phyloP scores from a whole-genome alignment of 1,284 basidiomycete species.

The Pterula multifida region DNA sequence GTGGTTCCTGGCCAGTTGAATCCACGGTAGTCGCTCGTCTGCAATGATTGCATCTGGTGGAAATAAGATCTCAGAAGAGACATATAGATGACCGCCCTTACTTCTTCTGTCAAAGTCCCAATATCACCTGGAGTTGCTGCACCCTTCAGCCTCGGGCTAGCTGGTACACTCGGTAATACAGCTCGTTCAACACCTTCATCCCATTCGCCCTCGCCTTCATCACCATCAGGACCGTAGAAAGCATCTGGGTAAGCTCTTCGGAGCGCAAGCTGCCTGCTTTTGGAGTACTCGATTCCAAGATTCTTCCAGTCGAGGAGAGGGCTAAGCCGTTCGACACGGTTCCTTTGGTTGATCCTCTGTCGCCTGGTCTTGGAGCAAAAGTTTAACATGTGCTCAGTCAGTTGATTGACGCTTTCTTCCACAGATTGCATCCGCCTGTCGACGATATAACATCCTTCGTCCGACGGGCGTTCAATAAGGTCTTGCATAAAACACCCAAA shows the following conservation, averaged over 20 bases:
- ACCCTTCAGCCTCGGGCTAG: conserved; percentile 76
- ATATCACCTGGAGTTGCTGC: conserved; percentile 85
- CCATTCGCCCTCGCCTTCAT: conserved; percentile 23
- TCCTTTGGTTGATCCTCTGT: conserved; percentile 96
- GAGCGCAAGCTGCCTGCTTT: conserved; percentile 86
- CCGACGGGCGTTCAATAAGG: conserved; percentile 83
- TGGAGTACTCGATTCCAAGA: conserved; percentile 92
- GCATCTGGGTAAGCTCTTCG: conserved; percentile 92
- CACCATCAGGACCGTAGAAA: conserved; percentile 51
- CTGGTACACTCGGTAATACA: conserved; percentile 69
- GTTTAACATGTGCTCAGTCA: conserved; percentile 62
- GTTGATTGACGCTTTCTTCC: conserved; percentile 81
- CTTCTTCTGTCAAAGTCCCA: conserved; percentile 89
- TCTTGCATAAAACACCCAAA: conserved; percentile 99
- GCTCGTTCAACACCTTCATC: conserved; percentile 43
- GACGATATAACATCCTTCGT: conserved; percentile 91
- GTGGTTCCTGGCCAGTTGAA: conserved; percentile 48
- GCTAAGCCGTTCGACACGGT: conserved; percentile 87
- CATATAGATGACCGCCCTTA: conserved; percentile 16
- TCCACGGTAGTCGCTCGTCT: conserved; percentile 84
- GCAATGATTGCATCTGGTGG: conserved; percentile 71
- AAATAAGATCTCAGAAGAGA: conserved; percentile 3
- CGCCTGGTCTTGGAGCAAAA: conserved; percentile 87
- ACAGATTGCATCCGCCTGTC: conserved; percentile 85
- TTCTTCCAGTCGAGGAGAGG: conserved; percentile 98